phyloP scores from a whole-genome alignment of 306 rosid species.

The Dryas octopetala region DNA sequence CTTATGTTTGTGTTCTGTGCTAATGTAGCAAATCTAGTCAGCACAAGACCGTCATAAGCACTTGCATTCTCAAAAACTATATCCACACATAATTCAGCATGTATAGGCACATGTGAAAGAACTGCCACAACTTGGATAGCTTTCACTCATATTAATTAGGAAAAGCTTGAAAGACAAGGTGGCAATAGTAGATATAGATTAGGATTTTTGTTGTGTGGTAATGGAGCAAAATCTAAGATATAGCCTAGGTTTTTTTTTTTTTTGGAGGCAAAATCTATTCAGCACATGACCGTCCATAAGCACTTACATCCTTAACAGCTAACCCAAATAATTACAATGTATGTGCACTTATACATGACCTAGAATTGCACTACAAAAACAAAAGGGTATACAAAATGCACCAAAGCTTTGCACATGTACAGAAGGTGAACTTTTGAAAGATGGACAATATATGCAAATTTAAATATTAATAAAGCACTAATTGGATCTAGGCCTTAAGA shows the following conservation, averaged over 20 bases:
- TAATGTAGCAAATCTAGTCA: conserved; percentile 25
- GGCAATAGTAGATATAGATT: conserved; percentile 35
- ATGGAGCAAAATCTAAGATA: not conserved
- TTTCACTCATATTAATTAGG: conserved; percentile 11
- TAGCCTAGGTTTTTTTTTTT: no score
- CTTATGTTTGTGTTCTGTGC: conserved; percentile 39
- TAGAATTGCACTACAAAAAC: not conserved
- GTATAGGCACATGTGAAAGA: not conserved
- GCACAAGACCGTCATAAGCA: conserved; percentile 51
- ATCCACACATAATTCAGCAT: not conserved
- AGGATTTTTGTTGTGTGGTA: conserved; percentile 35
- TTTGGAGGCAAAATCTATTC: conserved; percentile 3
- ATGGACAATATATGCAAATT: not conserved
- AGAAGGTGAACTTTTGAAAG: no score
- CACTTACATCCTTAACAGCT: conserved; percentile 10
- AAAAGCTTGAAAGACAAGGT: conserved; percentile 34
- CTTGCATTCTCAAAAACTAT: not conserved
- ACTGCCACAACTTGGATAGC: conserved; percentile 11
- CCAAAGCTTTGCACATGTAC: no score
- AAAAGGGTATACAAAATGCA: not conserved
- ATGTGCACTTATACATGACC: not conserved
- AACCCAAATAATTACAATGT: not conserved
- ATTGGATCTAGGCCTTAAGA: not conserved
- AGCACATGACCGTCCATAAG: conserved; percentile 46
- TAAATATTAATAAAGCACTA: not conserved